Evolutionary conservation across 2,329 filamentous ascomycete genomes (phyloP).

Genomic region (Paecilomyces formosus): DNA sequence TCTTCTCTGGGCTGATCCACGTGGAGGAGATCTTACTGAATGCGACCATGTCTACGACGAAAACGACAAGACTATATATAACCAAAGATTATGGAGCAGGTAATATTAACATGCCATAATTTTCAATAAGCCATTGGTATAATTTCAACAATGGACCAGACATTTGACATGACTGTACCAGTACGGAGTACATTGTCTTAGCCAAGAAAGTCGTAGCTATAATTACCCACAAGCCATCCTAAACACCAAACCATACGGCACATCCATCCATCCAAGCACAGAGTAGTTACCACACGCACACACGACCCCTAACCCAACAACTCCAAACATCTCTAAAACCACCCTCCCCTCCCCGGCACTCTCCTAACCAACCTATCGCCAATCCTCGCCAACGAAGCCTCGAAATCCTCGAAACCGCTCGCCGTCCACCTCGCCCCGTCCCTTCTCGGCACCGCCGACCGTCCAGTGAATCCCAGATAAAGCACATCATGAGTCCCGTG

Average conservation of each 20-base stretch:
- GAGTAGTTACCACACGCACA: no score
- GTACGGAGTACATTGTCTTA: no score
- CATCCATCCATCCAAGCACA: no score
- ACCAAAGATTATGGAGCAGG: background rate
- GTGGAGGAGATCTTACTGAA: background rate
- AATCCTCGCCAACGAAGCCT: constrained; percentile 14
- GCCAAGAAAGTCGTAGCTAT: no score
- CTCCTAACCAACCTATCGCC: constrained; percentile 9
- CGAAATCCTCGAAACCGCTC: constrained; percentile 40
- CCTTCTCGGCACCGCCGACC: constrained; percentile 50
- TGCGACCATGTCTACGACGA: background rate
- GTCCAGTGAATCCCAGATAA: constrained; percentile 54
- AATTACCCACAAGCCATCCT: no score
- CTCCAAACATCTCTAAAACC: background rate
- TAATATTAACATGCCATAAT: no score
- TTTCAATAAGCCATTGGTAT: no score
- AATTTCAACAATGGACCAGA: no score
- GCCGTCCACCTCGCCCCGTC: constrained; percentile 50
- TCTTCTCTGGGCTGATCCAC: background rate
- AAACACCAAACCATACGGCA: no score
- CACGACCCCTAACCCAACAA: background rate
- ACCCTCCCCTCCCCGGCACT: background rate
- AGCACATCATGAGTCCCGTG: constrained; percentile 53
- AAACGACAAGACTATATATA: no score
- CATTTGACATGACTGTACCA: no score